phyloP scores from a whole-genome alignment of 768 basidiomycete species.

The Trametes cinnabarina region DNA sequence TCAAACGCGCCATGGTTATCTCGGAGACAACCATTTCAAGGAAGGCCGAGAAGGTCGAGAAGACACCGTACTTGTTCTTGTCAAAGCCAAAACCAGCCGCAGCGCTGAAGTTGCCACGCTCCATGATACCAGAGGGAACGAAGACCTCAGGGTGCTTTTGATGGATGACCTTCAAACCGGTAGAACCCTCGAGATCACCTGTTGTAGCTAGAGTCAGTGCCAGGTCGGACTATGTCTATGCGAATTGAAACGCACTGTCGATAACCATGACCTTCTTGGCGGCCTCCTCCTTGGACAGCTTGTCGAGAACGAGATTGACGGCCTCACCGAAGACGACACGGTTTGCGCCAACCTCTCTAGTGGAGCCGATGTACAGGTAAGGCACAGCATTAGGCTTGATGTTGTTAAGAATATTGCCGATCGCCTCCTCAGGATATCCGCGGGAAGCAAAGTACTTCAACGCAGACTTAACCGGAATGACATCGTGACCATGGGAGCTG shows the following conservation, averaged over 20 bases:
- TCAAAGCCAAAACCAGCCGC: slow-evolving; percentile 76
- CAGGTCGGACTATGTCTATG: too few relatives aligned
- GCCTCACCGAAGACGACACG: slow-evolving; percentile 86
- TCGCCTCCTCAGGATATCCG: slow-evolving; percentile 50
- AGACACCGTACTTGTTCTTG: slow-evolving; percentile 78
- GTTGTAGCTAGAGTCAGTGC: neutral
- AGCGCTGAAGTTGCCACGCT: slow-evolving; percentile 33
- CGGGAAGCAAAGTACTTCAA: slow-evolving; percentile 67
- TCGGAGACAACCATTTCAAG: slow-evolving; percentile 89
- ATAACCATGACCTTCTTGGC: slow-evolving; percentile 83
- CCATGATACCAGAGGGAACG: slow-evolving; percentile 69
- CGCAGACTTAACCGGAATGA: slow-evolving; percentile 79
- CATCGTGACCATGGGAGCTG: slow-evolving; percentile 78
- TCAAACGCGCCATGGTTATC: slow-evolving; percentile 89
- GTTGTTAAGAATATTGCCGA: slow-evolving; percentile 52
- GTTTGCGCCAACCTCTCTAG: slow-evolving; percentile 75
- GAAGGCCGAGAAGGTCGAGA: slow-evolving; percentile 90
- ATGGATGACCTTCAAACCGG: slow-evolving; percentile 84
- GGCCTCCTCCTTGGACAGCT: slow-evolving; percentile 71
- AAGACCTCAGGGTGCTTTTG: slow-evolving; percentile 90
- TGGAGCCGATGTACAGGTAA: slow-evolving; percentile 67
- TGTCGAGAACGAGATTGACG: slow-evolving; percentile 75
- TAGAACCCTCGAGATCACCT: slow-evolving; percentile 88
- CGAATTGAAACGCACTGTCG: slow-evolving; percentile 53
- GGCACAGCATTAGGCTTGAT: slow-evolving; percentile 59